These are phyloP conservation scores for Clausena lansium DNA, from an alignment of 345 rosid species.

Conservation along the genomic window DNA sequence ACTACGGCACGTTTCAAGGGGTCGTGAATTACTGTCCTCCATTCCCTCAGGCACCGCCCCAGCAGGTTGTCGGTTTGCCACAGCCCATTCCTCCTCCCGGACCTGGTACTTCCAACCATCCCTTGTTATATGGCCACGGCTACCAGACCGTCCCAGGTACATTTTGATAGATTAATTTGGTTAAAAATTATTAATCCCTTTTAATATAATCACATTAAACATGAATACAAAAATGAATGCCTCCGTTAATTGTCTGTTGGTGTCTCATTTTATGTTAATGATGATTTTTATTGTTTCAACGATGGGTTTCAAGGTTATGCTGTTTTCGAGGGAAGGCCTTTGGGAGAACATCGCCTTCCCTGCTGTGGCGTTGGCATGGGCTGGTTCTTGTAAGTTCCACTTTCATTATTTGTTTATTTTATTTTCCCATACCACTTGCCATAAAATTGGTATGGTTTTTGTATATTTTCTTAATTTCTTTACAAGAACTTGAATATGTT, in stretches of 20 bases:
- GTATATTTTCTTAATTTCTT: background rate
- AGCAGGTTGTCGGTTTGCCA: slow-evolving; percentile 38
- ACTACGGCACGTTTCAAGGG: slow-evolving; percentile 91
- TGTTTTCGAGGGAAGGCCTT: slow-evolving; percentile 46
- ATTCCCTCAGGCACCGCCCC: slow-evolving; percentile 38
- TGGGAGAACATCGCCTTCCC: slow-evolving; percentile 55
- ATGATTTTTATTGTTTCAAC: background rate
- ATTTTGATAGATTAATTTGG: background rate
- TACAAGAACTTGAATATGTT: background rate
- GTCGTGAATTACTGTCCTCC: slow-evolving; percentile 69
- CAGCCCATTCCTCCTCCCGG: slow-evolving; percentile 34
- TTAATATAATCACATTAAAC: background rate
- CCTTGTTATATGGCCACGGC: slow-evolving; percentile 33
- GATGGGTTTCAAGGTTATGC: slow-evolving; percentile 48
- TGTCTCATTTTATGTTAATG: background rate
- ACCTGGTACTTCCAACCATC: slow-evolving; percentile 16
- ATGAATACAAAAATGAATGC: background rate
- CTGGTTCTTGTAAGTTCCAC: slow-evolving; percentile 75
- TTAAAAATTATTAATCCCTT: background rate
- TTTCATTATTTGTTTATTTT: background rate
- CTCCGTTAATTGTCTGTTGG: background rate
- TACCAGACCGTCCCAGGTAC: slow-evolving; percentile 53
- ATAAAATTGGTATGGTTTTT: background rate
- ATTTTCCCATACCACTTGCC: background rate
- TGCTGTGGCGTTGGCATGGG: slow-evolving; percentile 90